These are phyloP conservation scores for Alopecurus myosuroides DNA, from an alignment of 176 grass and related monocot species.

Conservation along the genomic window DNA sequence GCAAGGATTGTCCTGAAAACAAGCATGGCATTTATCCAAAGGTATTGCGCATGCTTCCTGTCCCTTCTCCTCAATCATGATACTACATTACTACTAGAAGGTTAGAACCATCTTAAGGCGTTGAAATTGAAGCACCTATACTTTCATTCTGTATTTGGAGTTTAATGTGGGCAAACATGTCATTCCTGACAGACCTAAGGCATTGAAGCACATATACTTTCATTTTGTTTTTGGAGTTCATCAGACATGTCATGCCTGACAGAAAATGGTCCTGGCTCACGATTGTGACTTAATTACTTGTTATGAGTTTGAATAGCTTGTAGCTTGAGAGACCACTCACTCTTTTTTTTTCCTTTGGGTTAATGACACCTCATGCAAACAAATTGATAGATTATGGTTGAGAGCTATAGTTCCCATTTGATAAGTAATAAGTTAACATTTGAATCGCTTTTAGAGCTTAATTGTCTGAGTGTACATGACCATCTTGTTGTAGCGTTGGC, in stretches of 20 bases:
- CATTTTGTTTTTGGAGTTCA: background rate
- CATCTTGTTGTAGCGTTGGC: background rate
- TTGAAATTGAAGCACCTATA: background rate
- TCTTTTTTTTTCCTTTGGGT: background rate
- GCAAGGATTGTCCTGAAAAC: conserved; percentile 84
- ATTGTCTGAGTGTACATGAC: background rate
- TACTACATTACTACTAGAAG: background rate
- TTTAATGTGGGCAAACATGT: background rate
- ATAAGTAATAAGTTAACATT: background rate
- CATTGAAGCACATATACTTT: background rate
- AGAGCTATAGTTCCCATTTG: background rate
- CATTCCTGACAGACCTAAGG: background rate
- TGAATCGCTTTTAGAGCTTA: background rate
- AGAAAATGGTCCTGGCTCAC: background rate
- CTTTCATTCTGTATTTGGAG: background rate
- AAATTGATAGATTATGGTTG: background rate
- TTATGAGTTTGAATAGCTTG: background rate
- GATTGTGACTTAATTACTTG: background rate
- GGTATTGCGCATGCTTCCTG: conserved; percentile 33
- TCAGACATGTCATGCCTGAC: background rate
- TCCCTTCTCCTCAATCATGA: background rate
- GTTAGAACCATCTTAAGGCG: background rate
- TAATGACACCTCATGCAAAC: background rate
- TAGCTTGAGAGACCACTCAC: background rate
- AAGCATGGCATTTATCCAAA: conserved; percentile 93